Evolutionary conservation across 257 asterid genomes (phyloP).

Genomic region (Parsonsia alboflavescens): DNA sequence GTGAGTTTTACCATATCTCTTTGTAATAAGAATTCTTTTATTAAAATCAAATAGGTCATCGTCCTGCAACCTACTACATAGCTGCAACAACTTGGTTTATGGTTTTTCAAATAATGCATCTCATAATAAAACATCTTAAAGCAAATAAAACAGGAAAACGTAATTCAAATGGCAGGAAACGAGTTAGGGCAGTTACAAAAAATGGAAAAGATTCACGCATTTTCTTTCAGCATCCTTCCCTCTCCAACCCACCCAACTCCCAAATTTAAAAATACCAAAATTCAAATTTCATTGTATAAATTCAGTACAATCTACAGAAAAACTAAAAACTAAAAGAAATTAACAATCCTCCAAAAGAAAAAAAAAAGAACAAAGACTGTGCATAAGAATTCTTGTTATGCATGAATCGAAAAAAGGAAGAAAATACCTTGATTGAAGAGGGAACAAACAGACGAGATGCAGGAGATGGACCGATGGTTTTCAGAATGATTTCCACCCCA

Average conservation of each 20-base stretch:
- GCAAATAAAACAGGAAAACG: not conserved
- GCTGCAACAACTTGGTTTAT: not conserved
- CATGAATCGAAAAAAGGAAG: not conserved
- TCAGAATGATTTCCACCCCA: constrained; percentile 53
- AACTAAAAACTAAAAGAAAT: not conserved
- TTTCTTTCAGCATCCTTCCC: not conserved
- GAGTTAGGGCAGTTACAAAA: not conserved
- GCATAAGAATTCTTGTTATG: not conserved
- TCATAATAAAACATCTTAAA: not conserved
- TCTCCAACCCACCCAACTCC: not conserved
- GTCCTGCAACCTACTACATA: not conserved
- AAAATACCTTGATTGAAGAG: constrained; percentile 55
- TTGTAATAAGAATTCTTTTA: not conserved
- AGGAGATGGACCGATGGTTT: constrained; percentile 73
- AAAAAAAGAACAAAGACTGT: not conserved
- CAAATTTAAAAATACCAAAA: not conserved
- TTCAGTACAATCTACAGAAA: not conserved
- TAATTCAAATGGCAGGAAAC: not conserved
- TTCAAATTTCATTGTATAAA: not conserved
- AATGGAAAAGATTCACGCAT: not conserved
- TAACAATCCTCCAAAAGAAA: not conserved
- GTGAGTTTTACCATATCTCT: not conserved
- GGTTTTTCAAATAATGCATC: not conserved
- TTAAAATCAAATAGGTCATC: not conserved
- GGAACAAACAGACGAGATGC: constrained; percentile 65